Evolutionary conservation across 192 early-diverging fungal genomes (phyloP).

Genomic region (Coemansia sp.): DNA sequence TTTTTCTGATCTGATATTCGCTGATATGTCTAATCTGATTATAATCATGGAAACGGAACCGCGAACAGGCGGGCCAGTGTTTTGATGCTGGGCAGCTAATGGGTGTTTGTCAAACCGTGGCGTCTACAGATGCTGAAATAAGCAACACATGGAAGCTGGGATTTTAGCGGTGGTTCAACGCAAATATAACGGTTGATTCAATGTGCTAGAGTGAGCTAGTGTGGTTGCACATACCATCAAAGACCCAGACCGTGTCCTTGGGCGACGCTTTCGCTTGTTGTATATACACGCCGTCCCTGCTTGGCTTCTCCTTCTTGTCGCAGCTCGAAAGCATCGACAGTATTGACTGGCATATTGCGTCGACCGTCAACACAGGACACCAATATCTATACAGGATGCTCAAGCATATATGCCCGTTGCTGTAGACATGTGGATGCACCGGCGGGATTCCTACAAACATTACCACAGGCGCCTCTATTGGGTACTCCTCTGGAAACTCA

Average conservation of each 20-base stretch:
- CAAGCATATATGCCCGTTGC: slow-evolving; percentile 97
- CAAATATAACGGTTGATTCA: no score
- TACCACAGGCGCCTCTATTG: slow-evolving; percentile 73
- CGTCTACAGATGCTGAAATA: no score
- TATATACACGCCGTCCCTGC: slow-evolving; percentile 33
- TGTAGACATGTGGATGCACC: slow-evolving; percentile 78
- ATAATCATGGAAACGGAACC: no score
- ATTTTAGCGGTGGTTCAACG: no score
- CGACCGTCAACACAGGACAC: slow-evolving; percentile 90
- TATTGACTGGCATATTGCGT: slow-evolving; percentile 84
- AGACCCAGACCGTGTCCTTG: slow-evolving; percentile 48
- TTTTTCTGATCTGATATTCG: background rate
- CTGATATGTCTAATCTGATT: background rate
- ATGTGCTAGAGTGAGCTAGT: no score
- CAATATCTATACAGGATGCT: slow-evolving; percentile 94
- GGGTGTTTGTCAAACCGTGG: no score
- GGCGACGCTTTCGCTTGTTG: slow-evolving; percentile 45
- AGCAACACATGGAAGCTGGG: no score
- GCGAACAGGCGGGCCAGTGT: no score
- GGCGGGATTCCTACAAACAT: slow-evolving; percentile 63
- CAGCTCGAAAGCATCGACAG: slow-evolving; percentile 91
- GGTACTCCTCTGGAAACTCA: slow-evolving; percentile 72
- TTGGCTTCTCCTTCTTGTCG: slow-evolving; percentile 61
- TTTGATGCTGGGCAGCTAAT: no score
- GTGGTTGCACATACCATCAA: slow-evolving; percentile 54